Evolutionary conservation across 2,329 filamentous ascomycete genomes (phyloP).

Genomic region (Stylonectria norvegica): DNA sequence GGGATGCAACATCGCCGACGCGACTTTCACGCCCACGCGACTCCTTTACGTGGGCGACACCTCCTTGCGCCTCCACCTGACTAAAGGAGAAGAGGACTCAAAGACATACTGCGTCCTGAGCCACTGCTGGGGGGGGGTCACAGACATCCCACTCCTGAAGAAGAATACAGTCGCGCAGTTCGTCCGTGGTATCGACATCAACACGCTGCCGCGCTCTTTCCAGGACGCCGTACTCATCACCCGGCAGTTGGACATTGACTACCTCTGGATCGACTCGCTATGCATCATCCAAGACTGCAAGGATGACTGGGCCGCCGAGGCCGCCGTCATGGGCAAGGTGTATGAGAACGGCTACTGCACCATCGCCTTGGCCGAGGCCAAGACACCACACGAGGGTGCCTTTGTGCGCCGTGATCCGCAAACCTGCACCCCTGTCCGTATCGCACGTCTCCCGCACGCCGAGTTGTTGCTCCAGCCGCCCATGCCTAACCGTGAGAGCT

Average conservation of each 20-base stretch:
- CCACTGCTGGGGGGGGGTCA: neutral
- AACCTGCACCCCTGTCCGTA: neutral
- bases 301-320: neutral
- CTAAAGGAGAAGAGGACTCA: neutral
- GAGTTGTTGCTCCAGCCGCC: neutral
- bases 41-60: neutral
- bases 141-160: neutral
- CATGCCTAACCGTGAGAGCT: neutral
- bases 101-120: neutral
- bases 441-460: neutral
- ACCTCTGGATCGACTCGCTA: conserved; percentile 16
- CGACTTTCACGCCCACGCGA: neutral
- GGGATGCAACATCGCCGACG: neutral
- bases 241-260: neutral
- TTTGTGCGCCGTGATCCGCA: neutral
- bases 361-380: neutral
- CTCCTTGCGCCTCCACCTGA: neutral
- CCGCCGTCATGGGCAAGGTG: neutral
- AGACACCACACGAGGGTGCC: neutral
- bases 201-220: neutral
- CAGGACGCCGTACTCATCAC: neutral
- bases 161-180: neutral
- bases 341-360: neutral
- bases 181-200: neutral
- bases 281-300: conserved; percentile 16